phyloP scores from a whole-genome alignment of 2,329 filamentous ascomycete genomes.

The Amauroascus verrucosus region DNA sequence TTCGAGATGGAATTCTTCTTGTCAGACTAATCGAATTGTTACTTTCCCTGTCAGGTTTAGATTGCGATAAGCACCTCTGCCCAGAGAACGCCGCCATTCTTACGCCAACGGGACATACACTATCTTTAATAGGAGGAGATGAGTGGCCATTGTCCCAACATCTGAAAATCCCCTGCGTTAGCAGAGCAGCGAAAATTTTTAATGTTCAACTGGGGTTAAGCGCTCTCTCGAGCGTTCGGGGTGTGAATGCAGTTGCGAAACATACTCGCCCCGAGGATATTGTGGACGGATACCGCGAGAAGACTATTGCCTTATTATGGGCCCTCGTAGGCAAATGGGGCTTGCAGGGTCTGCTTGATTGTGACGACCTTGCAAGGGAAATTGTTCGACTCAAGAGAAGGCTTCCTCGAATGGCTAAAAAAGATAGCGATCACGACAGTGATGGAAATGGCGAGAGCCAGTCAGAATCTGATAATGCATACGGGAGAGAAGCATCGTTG shows the following conservation, averaged over 20 bases:
- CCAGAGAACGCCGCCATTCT: constrained; percentile 37
- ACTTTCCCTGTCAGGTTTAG: constrained; percentile 36
- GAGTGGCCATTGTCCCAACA: constrained; percentile 45
- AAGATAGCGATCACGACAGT: constrained; percentile 3
- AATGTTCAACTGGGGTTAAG: constrained; percentile 50
- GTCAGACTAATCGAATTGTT: constrained; percentile 50
- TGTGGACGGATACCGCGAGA: constrained; percentile 55
- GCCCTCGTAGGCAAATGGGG: constrained; percentile 49
- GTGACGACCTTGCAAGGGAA: constrained; percentile 45
- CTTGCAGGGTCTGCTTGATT: constrained; percentile 45
- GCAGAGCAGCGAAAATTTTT: constrained; percentile 47
- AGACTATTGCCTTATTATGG: constrained; percentile 53
- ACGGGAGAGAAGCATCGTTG: constrained; percentile 28
- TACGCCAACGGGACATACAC: constrained; percentile 35
- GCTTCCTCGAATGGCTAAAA: neutral
- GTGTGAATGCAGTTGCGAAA: constrained; percentile 33
- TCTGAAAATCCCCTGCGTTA: constrained; percentile 48
- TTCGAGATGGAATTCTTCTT: constrained; percentile 52
- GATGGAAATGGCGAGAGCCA: constrained; percentile 17
- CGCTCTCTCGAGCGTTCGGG: constrained; percentile 39
- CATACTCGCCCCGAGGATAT: constrained; percentile 47
- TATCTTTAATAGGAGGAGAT: constrained; percentile 30
- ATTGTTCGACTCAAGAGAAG: constrained; percentile 36
- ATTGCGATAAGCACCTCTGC: constrained; percentile 15
- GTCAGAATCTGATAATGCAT: neutral